phyloP scores from a whole-genome alignment of 257 asterid genomes.

The Nicotiana paniculata region DNA sequence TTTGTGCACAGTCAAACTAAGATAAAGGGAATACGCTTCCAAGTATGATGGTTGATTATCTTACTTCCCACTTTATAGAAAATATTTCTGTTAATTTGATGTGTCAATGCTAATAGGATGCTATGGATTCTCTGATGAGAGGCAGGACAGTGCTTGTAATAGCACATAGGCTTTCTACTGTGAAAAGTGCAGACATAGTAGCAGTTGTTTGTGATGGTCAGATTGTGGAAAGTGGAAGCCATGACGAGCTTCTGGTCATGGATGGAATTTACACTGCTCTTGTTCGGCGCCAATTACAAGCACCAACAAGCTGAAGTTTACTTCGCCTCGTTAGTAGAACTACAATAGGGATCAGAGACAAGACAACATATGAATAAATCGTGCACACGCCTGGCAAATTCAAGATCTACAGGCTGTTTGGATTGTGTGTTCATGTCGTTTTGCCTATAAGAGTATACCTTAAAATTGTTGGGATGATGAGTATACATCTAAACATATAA shows the following conservation, averaged over 20 bases:
- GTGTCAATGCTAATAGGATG: constrained; percentile 37
- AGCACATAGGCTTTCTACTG: constrained; percentile 83
- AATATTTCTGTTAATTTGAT: background rate
- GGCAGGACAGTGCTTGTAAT: constrained; percentile 77
- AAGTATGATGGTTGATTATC: background rate
- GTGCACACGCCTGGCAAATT: background rate
- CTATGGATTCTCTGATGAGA: constrained; percentile 81
- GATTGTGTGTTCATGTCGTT: background rate
- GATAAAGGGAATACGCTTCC: background rate
- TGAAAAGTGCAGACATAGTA: constrained; percentile 67
- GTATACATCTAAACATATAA: too few relatives aligned
- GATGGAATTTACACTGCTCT: constrained; percentile 63
- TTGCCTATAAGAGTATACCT: background rate
- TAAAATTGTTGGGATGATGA: too few relatives aligned
- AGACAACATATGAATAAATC: background rate
- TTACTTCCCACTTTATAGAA: background rate
- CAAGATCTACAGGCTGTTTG: background rate
- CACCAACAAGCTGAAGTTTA: constrained; percentile 1
- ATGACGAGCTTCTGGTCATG: constrained; percentile 48
- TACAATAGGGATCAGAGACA: background rate
- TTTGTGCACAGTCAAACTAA: background rate
- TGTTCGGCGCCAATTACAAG: constrained; percentile 69
- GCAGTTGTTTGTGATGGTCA: constrained; percentile 76
- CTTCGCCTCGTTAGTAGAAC: background rate
- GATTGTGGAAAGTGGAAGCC: constrained; percentile 70